Evolutionary conservation across 352 stramenopile genomes (phyloP).

Genomic region (Globisporangium orthogonon): DNA sequence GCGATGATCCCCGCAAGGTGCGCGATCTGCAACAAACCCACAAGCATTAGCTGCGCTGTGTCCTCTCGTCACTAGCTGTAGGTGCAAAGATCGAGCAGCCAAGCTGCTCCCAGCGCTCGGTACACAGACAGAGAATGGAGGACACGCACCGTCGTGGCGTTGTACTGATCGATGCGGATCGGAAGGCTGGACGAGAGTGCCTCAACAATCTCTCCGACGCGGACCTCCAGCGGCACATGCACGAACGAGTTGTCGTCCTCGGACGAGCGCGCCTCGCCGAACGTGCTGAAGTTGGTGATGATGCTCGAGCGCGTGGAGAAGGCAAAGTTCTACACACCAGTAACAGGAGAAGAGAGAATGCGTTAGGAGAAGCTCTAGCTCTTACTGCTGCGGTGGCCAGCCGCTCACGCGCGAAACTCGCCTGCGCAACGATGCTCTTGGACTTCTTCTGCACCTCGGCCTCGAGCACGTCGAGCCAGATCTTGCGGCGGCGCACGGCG

Average conservation of each 20-base stretch:
- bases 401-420: background rate
- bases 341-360: background rate
- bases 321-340: constrained; percentile 23
- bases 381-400: too few species aligned
- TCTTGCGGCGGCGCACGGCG: constrained; percentile 25
- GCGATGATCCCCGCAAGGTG: constrained; percentile 24
- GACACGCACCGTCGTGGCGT: constrained; percentile 9
- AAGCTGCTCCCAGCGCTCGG: too few species aligned
- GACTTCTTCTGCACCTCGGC: constrained; percentile 41
- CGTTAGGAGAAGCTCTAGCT: too few species aligned
- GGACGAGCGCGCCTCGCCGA: background rate
- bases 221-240: constrained; percentile 15
- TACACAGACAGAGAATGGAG: too few species aligned
- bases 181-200: constrained; percentile 18
- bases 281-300: constrained; percentile 8
- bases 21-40: constrained; percentile 11
- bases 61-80: too few species aligned
- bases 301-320: constrained; percentile 23
- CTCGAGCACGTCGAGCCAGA: constrained; percentile 47
- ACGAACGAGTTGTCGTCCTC: constrained; percentile 21
- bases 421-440: constrained; percentile 35
- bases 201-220: constrained; percentile 25
- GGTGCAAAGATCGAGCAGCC: too few species aligned
- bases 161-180: constrained; percentile 28
- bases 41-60: background rate